Evolutionary conservation across 1,284 basidiomycete species (phyloP), one percentile per base, ranked within the genome.

Genomic region (Sanghuangporus baumii): DNA sequence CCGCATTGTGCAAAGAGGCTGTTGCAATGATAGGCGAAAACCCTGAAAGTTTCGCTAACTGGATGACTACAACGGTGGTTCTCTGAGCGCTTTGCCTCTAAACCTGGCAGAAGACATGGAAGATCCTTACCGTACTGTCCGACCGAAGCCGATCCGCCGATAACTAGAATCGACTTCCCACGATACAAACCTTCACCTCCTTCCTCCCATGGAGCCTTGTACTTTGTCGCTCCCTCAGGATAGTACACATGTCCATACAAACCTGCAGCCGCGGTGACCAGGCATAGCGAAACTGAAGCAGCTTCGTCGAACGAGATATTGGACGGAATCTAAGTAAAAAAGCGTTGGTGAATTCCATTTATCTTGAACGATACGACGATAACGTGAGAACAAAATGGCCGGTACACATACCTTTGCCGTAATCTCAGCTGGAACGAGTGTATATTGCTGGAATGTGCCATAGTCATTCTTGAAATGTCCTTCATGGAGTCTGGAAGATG

Each of bases 1-100:
- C 71, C 18, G 70, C 66, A 65, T 85, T 78, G 63, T 75, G 76
- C 14, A 69, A 66, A 7, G 81, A 84, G 1, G 84, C 77, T 1
- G 81, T 83, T 7, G 81, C 72, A 57, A 86, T 79, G 63, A 86
- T 82, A 0, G 78, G 79, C 5, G 74, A 76, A 74, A 83, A 83
- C 0, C 82, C 83, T 0, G 81, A 78, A 26, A 81, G 67, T 65
- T 74, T 80, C 4, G 81, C 81, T 11, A 87, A 68, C 69, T 87
- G 85, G 56, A 61, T 65, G 14, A 38, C 63, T 65, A 31, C 26
- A 14, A 34, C 16, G 18, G 46, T 14, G 11, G n/a, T 14, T 11
- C 8, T 14, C n/a, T 37, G 20, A 43, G 20, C 23, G 11, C 41
- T 56, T 14, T 2, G 12, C 16, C 18, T 26, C 9, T 50, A 16